phyloP scores from a whole-genome alignment of 2,329 filamentous ascomycete species.

The Passalora sequoiae region DNA sequence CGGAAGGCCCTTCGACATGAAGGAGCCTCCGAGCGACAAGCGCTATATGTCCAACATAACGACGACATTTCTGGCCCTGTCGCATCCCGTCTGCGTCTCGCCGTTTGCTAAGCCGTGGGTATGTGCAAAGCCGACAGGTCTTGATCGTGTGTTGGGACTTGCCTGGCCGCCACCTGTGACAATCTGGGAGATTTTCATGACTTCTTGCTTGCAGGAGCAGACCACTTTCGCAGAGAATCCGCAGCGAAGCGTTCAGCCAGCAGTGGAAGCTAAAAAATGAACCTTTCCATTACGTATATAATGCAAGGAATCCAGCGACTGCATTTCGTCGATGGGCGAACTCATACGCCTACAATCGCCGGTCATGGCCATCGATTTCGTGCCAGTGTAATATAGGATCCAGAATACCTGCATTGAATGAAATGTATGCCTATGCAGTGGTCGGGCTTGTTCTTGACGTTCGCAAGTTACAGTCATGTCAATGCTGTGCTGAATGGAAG shows the following conservation, averaged over 20 bases:
- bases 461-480: too few relatives aligned
- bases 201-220: conserved; percentile 39
- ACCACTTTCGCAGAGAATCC: conserved; percentile 31
- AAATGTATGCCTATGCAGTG: too few relatives aligned
- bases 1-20: conserved; percentile 40
- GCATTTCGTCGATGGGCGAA: too few relatives aligned
- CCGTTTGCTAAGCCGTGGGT: conserved; percentile 17
- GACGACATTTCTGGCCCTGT: conserved; percentile 13
- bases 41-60: conserved; percentile 15
- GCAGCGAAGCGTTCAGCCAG: conserved; percentile 1
- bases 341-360: too few relatives aligned
- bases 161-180: conserved; percentile 38
- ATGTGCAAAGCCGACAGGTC: conserved; percentile 20
- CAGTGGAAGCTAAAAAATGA: conserved; percentile 10
- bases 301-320: conserved; percentile 22
- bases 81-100: conserved; percentile 12
- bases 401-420: too few relatives aligned
- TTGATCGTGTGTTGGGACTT: conserved; percentile 40
- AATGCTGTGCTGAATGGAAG: too few relatives aligned
- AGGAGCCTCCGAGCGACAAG: conserved; percentile 36
- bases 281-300: conserved; percentile 23
- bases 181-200: conserved; percentile 41
- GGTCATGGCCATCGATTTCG: too few relatives aligned
- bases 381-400: too few relatives aligned
- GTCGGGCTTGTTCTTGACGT: too few relatives aligned